Conservation (phyloP, 2,329 filamentous ascomycete species). For the Blastomyces parvus region DNA sequence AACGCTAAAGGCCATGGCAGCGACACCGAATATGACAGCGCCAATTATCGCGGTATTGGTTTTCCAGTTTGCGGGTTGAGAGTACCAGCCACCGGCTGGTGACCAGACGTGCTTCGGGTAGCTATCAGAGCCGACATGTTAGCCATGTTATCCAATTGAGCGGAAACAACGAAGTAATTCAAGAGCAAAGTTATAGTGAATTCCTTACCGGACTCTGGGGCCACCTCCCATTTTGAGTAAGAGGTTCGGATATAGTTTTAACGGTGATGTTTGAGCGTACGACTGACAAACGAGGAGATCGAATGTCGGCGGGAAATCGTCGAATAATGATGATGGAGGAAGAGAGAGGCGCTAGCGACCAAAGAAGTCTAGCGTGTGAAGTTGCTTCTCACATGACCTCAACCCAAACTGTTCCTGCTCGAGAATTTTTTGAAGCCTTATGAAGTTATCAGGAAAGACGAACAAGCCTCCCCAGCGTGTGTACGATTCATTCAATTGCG, state of each 20-base stretch:
- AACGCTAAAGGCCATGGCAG: slow-evolving; percentile 58
- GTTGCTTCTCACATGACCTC: slow-evolving; percentile 30
- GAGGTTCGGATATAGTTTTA: slow-evolving; percentile 14
- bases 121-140: slow-evolving; percentile 39
- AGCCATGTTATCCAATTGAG: slow-evolving; percentile 13
- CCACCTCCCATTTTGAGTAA: slow-evolving; percentile 58
- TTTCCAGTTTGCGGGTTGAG: slow-evolving; percentile 91
- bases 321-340: background rate
- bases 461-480: background rate
- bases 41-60: slow-evolving; percentile 74
- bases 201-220: slow-evolving; percentile 59
- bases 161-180: slow-evolving; percentile 12
- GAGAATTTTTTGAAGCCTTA: slow-evolving; percentile 28
- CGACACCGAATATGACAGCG: slow-evolving; percentile 57
- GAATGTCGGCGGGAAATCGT: background rate
- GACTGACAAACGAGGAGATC: slow-evolving; percentile 8
- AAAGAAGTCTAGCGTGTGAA: slow-evolving; percentile 22
- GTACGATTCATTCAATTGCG: slow-evolving; percentile 6
- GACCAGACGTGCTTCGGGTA: slow-evolving; percentile 99
- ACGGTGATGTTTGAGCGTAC: slow-evolving; percentile 8
- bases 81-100: slow-evolving; percentile 94
- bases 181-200: slow-evolving; percentile 42
- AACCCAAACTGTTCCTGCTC: slow-evolving; percentile 22
- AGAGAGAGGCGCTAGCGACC: slow-evolving; percentile 16
- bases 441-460: slow-evolving; percentile 10